phyloP scores from a whole-genome alignment of 2,329 filamentous ascomycete genomes.

The Aspergillus ibericus region DNA sequence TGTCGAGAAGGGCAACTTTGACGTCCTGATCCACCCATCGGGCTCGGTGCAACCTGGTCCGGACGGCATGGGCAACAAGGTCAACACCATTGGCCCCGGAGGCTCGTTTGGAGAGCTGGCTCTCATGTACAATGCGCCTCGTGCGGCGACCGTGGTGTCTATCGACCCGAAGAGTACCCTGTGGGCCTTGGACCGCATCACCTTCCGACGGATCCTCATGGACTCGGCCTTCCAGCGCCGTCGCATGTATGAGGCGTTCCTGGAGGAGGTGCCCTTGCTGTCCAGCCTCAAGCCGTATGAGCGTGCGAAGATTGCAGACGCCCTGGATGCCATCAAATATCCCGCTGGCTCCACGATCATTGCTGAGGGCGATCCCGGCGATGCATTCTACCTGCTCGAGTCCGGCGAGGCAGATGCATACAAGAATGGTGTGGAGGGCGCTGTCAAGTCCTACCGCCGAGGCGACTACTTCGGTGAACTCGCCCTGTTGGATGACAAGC shows the following conservation, averaged over 20 bases:
- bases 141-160: conserved; percentile 89
- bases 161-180: conserved; percentile 75
- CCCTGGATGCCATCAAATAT: conserved; percentile 87
- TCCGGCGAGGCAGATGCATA: conserved; percentile 81
- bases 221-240: conserved; percentile 94
- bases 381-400: conserved; percentile 90
- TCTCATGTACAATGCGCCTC: conserved; percentile 97
- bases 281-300: conserved; percentile 85
- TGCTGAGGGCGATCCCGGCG: conserved; percentile 83
- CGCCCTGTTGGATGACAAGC: conserved; percentile 88
- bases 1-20: conserved; percentile 85
- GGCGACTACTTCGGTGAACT: conserved; percentile 98
- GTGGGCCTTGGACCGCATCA: conserved; percentile 93
- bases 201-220: conserved; percentile 97
- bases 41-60: conserved; percentile 76
- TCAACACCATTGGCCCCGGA: conserved; percentile 78
- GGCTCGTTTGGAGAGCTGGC: conserved; percentile 96
- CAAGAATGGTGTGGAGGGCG: conserved; percentile 69
- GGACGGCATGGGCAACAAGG: conserved; percentile 79
- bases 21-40: conserved; percentile 80
- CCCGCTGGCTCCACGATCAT: conserved; percentile 80
- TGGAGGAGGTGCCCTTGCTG: conserved; percentile 88
- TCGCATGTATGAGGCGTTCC: conserved; percentile 95
- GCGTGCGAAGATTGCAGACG: conserved; percentile 95
- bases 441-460: conserved; percentile 80